Base-by-base conservation (phyloP, 768 basidiomycete species). In the Macrolepiota fuliginosa region DNA sequence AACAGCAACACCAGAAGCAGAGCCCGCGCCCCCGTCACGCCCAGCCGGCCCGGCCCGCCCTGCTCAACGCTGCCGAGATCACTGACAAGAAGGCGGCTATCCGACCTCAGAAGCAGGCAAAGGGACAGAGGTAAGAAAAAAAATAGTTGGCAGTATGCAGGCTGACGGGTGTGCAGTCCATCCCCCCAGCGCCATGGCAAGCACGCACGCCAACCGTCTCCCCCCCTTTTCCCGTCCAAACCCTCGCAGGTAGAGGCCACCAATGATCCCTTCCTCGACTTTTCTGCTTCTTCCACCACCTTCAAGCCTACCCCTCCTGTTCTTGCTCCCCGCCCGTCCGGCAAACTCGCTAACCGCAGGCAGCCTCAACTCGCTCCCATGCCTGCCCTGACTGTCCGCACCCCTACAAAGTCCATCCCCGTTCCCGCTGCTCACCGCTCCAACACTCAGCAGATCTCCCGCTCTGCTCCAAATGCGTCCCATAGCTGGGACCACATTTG, bases 161-260 rank as follows among this genome's bases (percentile, higher is more conserved):
- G 58, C 53, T 13, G 42, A 58, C 24, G 19, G 9, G 12, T 10
- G 22, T 27, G 2, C n/a, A 6, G 1, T 17, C n/a, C 29, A 61
- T 52, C 50, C 63, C 56, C 47, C 42, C 51, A 45, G 2, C 76
- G 78, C 17, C 72, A 75, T 63, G 73, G 82, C 73, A 81, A 77
- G 74, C 79, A 76, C 66, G 75, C 71, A 61, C 87, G 87, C 63
- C 88, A 88, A 70, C 81, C 86, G 22, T 89, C 89, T 42, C 87
- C 87, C 17, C 83, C 84, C 36, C 72, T 80, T 46, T 35, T 55
- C 49, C 67, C 66, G 58, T 56, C 64, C 58, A 63, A 67, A 61
- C 72, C 85, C 83, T 83, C 85, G 82, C 87, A 88, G 83, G 86
- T 81, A 84, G 88, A 88, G 83, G 82, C 72, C 69, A 72, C 73